Evolutionary conservation across 805 yeast genomes (phyloP).

Genomic region (Ogataea trehaloabstinens): DNA sequence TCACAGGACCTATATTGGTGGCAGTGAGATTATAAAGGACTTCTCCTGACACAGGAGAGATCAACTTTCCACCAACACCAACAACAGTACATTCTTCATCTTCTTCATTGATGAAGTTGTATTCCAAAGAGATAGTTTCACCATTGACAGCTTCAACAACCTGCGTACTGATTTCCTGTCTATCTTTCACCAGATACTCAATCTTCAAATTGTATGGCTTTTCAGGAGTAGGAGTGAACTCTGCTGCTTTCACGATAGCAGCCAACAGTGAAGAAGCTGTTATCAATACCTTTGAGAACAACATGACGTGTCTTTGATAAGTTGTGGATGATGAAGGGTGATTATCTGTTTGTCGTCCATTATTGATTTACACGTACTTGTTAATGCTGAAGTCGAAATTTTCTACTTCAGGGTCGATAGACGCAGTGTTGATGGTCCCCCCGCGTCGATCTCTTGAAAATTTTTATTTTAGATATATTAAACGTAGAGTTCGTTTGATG

Average conservation of each 20-base stretch:
- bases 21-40: conserved; percentile 61
- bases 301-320: no score
- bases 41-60: conserved; percentile 52
- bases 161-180: conserved; percentile 37
- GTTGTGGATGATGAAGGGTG: no score
- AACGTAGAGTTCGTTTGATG: no score
- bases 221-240: conserved; percentile 33
- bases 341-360: no score
- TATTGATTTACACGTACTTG: no score
- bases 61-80: conserved; percentile 69
- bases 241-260: conserved; percentile 2
- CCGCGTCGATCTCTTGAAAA: no score
- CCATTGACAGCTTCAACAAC: conserved; percentile 47
- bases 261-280: background rate
- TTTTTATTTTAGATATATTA: no score
- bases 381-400: no score
- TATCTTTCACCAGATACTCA: conserved; percentile 47
- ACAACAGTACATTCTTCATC: conserved; percentile 49
- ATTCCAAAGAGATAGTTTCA: conserved; percentile 50
- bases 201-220: conserved; percentile 46
- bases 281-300: background rate
- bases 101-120: conserved; percentile 54
- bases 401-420: no score
- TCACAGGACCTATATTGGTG: conserved; percentile 59
- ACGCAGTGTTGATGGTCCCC: no score